phyloP scores from a whole-genome alignment of 345 rosid genomes.

The Durio zibethinus region DNA sequence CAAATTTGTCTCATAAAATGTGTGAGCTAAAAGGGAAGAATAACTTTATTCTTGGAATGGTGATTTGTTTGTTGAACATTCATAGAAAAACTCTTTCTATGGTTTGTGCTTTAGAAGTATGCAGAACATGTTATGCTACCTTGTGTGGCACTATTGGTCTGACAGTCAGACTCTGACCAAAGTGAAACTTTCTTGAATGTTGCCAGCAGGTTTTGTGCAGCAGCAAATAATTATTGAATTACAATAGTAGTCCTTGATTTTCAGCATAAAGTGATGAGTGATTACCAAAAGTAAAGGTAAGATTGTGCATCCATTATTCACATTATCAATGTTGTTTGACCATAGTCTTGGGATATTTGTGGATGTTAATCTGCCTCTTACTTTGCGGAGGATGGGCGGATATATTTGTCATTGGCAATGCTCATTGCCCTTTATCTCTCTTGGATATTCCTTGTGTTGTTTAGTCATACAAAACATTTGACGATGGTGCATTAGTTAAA shows the following conservation, averaged over 20 bases:
- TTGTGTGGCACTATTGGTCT: not conserved
- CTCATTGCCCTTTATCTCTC: slow-evolving; percentile 71
- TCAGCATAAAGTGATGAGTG: not conserved
- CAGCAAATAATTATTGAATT: not conserved
- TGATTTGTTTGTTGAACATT: not conserved
- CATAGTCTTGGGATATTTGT: not conserved
- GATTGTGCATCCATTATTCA: not conserved
- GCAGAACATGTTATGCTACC: not conserved
- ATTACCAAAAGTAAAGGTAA: not conserved
- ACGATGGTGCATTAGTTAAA: slow-evolving; percentile 83
- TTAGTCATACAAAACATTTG: slow-evolving; percentile 91
- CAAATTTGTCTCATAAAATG: not conserved
- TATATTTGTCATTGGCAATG: slow-evolving; percentile 66
- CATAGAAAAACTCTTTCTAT: not conserved
- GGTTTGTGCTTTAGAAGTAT: not conserved
- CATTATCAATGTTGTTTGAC: not conserved
- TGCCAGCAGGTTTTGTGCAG: not conserved
- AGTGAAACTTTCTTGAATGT: not conserved
- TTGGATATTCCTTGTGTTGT: slow-evolving; percentile 89
- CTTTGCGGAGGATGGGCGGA: slow-evolving; percentile 90
- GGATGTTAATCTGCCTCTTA: not conserved
- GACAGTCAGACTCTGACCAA: not conserved
- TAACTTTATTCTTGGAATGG: not conserved
- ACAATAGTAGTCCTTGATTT: not conserved
- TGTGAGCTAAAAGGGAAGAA: not conserved